These are phyloP conservation scores for Torulaspora indica DNA, from an alignment of 805 yeast species.

Conservation along the genomic window DNA sequence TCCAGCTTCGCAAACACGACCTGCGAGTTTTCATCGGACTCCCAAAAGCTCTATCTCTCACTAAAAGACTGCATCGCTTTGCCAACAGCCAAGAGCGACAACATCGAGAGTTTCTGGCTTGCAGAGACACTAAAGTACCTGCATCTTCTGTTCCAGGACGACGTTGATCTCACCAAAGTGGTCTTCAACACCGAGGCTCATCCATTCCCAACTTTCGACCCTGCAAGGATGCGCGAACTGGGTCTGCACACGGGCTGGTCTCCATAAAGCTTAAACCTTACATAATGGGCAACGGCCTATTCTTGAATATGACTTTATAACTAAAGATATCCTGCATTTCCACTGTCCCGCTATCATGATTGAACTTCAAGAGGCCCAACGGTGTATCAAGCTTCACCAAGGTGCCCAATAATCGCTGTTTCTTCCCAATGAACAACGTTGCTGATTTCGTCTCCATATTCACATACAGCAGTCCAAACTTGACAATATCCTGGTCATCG, in stretches of 20 bases:
- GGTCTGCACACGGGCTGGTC: slow-evolving; percentile 32
- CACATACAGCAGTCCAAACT: slow-evolving; percentile 28
- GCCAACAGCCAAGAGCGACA: slow-evolving; percentile 56
- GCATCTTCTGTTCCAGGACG: slow-evolving; percentile 70
- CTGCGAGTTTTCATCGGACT: slow-evolving; percentile 33
- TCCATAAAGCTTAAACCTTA: slow-evolving; percentile 28
- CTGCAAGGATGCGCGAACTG: slow-evolving; percentile 10
- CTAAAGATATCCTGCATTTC: slow-evolving; percentile 55
- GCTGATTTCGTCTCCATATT: slow-evolving; percentile 38
- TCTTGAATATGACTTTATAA: slow-evolving; percentile 56
- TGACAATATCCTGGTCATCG: slow-evolving; percentile 18
- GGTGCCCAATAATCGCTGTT: slow-evolving; percentile 64
- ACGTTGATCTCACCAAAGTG: slow-evolving; percentile 59
- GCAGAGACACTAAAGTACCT: slow-evolving; percentile 89
- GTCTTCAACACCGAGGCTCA: slow-evolving; percentile 94
- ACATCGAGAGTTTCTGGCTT: slow-evolving; percentile 89
- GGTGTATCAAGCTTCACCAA: slow-evolving; percentile 60
- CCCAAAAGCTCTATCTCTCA: slow-evolving; percentile 49
- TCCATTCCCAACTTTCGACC: slow-evolving; percentile 68
- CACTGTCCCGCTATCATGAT: slow-evolving; percentile 35
- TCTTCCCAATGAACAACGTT: slow-evolving; percentile 58
- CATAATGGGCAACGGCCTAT: slow-evolving; percentile 77
- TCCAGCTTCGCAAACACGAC: slow-evolving; percentile 61
- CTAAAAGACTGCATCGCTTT: slow-evolving; percentile 57
- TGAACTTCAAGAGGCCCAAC: slow-evolving; percentile 53